phyloP scores from a whole-genome alignment of 164 flowering plant species.

The Stephania yunnanensis region DNA sequence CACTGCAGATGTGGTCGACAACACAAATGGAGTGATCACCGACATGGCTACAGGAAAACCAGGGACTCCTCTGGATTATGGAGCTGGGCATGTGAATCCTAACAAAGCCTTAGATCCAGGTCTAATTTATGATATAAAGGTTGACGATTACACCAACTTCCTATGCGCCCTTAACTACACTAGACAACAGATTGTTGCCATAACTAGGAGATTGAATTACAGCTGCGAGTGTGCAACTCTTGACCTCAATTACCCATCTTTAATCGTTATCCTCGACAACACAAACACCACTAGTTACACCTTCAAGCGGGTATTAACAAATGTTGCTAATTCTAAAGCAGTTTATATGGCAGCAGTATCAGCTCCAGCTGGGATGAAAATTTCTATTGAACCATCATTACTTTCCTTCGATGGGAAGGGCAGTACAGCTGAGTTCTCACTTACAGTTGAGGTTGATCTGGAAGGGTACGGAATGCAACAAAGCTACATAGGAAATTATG shows the following conservation, averaged over 20 bases:
- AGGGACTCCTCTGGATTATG: conserved; percentile 32
- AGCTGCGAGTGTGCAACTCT: conserved; percentile 19
- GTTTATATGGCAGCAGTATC: conserved; percentile 15
- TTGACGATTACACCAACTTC: conserved; percentile 25
- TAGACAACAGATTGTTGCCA: conserved; percentile 16
- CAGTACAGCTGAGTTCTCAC: conserved; percentile 10
- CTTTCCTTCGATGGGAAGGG: conserved; percentile 5
- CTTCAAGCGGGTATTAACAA: conserved; percentile 22
- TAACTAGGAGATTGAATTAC: conserved; percentile 20
- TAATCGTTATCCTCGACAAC: conserved; percentile 21
- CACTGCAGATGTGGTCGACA: conserved; percentile 13
- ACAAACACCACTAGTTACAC: conserved; percentile 15
- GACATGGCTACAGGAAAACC: conserved; percentile 18
- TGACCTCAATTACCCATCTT: conserved; percentile 31
- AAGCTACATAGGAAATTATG: conserved; percentile 18
- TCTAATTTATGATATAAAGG: conserved; percentile 29
- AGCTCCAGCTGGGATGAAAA: conserved; percentile 15
- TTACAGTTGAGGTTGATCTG: conserved; percentile 7
- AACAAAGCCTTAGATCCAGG: conserved; percentile 42
- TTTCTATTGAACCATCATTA: conserved; percentile 9
- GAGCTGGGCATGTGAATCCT: conserved; percentile 36
- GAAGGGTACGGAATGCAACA: conserved; percentile 5
- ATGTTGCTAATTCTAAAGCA: conserved; percentile 9
- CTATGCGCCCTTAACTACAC: conserved; percentile 33
- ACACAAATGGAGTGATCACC: conserved; percentile 7